Conservation (phyloP, 2,329 filamentous ascomycete genomes). For the Colletotrichum melonis region DNA sequence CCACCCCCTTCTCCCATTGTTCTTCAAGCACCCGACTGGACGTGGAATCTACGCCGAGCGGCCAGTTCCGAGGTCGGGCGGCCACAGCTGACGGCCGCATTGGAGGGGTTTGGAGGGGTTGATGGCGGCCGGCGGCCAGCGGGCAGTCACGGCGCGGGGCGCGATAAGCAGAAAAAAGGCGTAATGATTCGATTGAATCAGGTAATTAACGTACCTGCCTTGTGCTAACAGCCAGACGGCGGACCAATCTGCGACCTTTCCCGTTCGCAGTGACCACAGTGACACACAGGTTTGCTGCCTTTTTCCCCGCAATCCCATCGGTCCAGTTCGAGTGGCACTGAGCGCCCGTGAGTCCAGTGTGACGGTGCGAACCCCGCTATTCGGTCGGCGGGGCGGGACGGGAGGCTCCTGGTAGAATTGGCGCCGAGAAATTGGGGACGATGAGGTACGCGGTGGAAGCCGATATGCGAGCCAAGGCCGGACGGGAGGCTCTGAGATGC, state of each 20-base stretch:
- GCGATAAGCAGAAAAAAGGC: constrained; percentile 27
- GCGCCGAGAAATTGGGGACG: background rate
- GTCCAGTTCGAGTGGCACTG: background rate
- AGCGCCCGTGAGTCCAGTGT: constrained; percentile 11
- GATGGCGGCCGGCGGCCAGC: constrained; percentile 24
- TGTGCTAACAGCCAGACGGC: constrained; percentile 11
- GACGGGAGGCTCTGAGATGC: background rate
- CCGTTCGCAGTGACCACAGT: background rate
- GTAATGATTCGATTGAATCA: constrained; percentile 30
- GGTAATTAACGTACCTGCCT: too few relatives aligned
- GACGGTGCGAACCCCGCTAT: constrained; percentile 5
- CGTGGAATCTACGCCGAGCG: constrained; percentile 38
- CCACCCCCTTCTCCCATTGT: background rate
- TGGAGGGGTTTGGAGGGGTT: background rate
- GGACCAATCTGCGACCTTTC: constrained; percentile 17
- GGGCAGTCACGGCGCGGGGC: background rate
- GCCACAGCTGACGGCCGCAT: constrained; percentile 24
- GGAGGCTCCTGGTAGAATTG: background rate
- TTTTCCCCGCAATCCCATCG: background rate
- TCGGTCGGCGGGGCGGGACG: background rate
- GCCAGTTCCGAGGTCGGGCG: constrained; percentile 46
- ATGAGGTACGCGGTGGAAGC: background rate
- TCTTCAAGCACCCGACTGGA: background rate
- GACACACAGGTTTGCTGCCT: background rate
- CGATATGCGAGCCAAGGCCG: background rate